Base-by-base conservation (phyloP, 495 filamentous ascomycete genomes). In the Trichoderma asperelloides region DNA sequence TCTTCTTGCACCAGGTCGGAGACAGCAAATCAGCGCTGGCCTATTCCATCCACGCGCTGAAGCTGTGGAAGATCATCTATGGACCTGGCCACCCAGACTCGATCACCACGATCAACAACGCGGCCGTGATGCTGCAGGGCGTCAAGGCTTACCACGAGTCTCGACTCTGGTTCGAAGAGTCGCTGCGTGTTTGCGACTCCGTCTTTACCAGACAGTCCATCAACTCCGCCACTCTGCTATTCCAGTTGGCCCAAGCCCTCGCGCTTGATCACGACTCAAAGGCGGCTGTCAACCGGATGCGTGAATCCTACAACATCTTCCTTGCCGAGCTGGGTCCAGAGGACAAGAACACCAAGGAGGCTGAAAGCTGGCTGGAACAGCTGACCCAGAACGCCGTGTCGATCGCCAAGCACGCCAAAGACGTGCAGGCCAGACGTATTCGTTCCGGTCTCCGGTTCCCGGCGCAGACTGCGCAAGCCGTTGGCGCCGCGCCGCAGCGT, bases 21-120 rank as follows among this genome's bases (percentile, higher is more conserved):
- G 93, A 97, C 74, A 96, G 92, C 70, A 87, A 88, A 78, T 80
- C 84, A 51, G 96, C 94, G 21, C 79, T 99, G 63, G 80, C 82
- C 2, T 97, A 96, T 76, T 86, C 96, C 69, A 91, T 89, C 74
- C 96, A 98, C 73, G 95, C 96, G 15, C 86, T 99, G 73, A 89
- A 95, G 70, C 82, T 98, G 66, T 97, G 93, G 94, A 97, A 97
- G 82, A 84, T 97, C 75, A 92, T 97, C 74, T 98, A 96, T 74
- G 96, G 96, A 55, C 78, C 87, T 15, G 89, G 90, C 73, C 96
- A 99, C 78, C 96, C 96, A 2, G 96, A 99, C 77, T 95, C 92
- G 18, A 96, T 98, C 79, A 99, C 96, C 15, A 97, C 96, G 39
- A 88, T 98, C 78, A 99, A 98, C 84, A 99, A 99, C 75, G 93